Base-by-base conservation (phyloP, 768 basidiomycete genomes). In the Phylloporus arenicola region DNA sequence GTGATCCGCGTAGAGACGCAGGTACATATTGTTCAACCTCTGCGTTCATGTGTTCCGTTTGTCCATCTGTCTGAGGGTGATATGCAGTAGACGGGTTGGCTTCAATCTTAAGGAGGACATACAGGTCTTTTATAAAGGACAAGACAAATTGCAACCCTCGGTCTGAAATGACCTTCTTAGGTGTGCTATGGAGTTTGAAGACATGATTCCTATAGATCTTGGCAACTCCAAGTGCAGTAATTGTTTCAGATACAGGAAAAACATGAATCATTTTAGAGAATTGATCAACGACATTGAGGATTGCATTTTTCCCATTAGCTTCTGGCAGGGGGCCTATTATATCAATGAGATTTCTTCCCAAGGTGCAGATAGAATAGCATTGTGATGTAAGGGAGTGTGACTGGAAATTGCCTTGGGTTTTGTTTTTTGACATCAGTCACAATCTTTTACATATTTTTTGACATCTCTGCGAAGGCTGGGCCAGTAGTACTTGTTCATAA, bases 171-270 rank as follows among this genome's bases (percentile, higher is more conserved):
- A 47, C 38, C 47, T 47, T 47, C 14, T 16, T 14, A 11, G 38
- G 27, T 0, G 13, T 34, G 2, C 44, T 8, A 25, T 45, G 44
- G 13, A 34, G 33, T 22, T 45, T 35, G 44, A 45, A 45, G 6
- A 45, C 22, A 3, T 44, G 31, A 3, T 35, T 20, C 2, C 20
- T 3, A 17, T 22, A 47, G 3, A 47, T 3, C 0, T 3, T 40
- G 7, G 47, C 19, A 2, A 47, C 37, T 4, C 45, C 47, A 1
- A 51, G 42, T 0, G 25, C 29, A 0, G 29, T 17, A 20, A 47
- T 31, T 0, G n/a, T 30, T 4, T 29, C 13, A 0, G 3, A 0
- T 0, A 27, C 1, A 0, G 25, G 34, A 1, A 43, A 27, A 1
- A 22, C 0, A 1, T 35, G 39, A 0, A 51, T 38, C 43, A 50